Base-by-base conservation (phyloP, 148 eudicot genomes). In the Chenopodium suecicum region DNA sequence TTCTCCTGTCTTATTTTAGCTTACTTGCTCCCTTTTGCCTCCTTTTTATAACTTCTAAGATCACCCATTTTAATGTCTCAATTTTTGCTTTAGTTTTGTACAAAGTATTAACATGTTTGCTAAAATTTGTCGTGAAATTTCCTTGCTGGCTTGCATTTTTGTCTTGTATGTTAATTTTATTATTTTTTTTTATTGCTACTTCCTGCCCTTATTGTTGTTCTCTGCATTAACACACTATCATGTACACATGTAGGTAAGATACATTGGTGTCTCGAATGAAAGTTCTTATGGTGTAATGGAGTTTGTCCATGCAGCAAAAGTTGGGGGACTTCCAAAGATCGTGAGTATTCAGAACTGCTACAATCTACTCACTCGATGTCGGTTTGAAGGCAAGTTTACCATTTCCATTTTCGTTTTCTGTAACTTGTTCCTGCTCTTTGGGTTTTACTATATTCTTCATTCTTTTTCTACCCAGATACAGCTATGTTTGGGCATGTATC, bases 211-310 rank as follows among this genome's bases (percentile, higher is more conserved):
- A 14, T 56, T 56, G 20, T 16, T 56, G 22, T 56, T 56, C 17
- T 2, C 46, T 75, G 25, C 78, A 46, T 64, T 37, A 70, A 84
- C 81, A 76, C 37, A 12, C 62, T 56, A 29, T 62, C 47, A 4
- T 76, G 19, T 16, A 72, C 80, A 41, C 79, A 69, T 85, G 66
- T 83, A 95, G 98, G 98, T 95, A 66, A 87, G 98, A 76, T 92
- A 95, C 84, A 91, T 93, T 81, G 98, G 98, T 62, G 97, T 95
- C 80, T 95, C 98, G n/a, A 95, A 94, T 87, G 98, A 94, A 91
- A 91, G 97, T 84, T 94, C 98, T 66, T 93, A 93, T 81, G 98
- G 98, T 83, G 98, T 95, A 75, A 93, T 95, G 98, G 98, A 93
- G 85, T 95, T 95, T 81, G 92, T 95, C 82, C 97, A 93, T 75